Percentiles rank a stretch among this genome's conserved stretches.
Conservation (phyloP, 2,329 filamentous ascomycete species). For the Nemania abortiva region DNA sequence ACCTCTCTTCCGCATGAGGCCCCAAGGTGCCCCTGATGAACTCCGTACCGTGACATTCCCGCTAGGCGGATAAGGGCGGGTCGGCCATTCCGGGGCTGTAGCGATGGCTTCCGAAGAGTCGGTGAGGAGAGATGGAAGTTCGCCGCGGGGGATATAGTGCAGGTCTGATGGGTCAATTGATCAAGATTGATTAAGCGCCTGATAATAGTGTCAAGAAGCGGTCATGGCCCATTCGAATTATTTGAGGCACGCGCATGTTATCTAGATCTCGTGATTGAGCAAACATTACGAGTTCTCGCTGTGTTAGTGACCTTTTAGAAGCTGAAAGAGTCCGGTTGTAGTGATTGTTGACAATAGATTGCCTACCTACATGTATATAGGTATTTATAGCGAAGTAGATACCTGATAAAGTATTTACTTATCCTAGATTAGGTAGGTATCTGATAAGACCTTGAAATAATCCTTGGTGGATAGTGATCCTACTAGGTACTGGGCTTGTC, state of each 20-base stretch:
- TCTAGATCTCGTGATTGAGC: conserved; percentile 18
- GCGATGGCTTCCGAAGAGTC: conserved; percentile 35
- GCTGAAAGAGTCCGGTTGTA: not conserved
- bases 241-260: conserved; percentile 5
- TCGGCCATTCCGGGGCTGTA: conserved; percentile 25
- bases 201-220: not conserved
- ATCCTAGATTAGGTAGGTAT: too few relatives aligned
- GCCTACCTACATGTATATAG: too few relatives aligned
- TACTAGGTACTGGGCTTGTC: too few relatives aligned
- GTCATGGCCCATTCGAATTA: not conserved
- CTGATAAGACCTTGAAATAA: too few relatives aligned
- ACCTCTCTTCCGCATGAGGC: conserved; percentile 17
- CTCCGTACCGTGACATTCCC: conserved; percentile 30
- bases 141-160: conserved; percentile 5
- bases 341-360: not conserved
- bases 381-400: too few relatives aligned
- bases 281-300: not conserved
- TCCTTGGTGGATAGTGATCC: too few relatives aligned
- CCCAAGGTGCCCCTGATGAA: conserved; percentile 13
- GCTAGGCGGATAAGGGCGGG: conserved; percentile 30
- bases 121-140: conserved; percentile 27
- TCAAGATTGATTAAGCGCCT: conserved; percentile 1
- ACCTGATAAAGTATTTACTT: too few relatives aligned
- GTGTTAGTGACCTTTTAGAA: not conserved
- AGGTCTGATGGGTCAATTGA: conserved; percentile 18